phyloP scores from a whole-genome alignment of 768 basidiomycete genomes.

The Auricularia sp. region DNA sequence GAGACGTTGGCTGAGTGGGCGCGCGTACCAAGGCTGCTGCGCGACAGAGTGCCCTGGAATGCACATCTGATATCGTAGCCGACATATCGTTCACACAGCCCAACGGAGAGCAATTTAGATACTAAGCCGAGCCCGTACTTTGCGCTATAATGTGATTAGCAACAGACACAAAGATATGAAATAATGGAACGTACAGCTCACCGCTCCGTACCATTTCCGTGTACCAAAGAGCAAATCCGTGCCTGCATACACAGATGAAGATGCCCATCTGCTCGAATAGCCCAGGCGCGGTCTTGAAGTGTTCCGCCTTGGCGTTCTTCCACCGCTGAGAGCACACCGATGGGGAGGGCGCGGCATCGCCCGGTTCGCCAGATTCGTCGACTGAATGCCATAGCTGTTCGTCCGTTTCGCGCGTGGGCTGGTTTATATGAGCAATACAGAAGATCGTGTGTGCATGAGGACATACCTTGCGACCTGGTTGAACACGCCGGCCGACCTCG shows the following conservation, averaged over 20 bases:
- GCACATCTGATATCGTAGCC: slow-evolving; percentile 4
- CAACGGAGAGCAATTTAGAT: not conserved
- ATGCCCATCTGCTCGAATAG: slow-evolving; percentile 1
- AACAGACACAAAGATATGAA: not conserved
- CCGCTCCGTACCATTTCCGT: slow-evolving; percentile 27
- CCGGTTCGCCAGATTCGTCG: not conserved
- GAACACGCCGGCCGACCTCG: not conserved
- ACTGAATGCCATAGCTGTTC: not conserved
- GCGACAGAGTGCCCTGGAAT: not conserved
- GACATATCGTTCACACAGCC: not conserved
- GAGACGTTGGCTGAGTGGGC: not conserved
- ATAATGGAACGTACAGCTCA: slow-evolving; percentile 31
- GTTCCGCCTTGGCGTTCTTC: not conserved
- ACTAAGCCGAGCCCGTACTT: not conserved
- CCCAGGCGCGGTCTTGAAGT: not conserved
- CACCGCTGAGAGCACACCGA: not conserved
- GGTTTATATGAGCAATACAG: not conserved
- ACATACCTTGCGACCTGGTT: not conserved
- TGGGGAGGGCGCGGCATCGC: not conserved
- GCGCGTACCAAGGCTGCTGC: slow-evolving; percentile 1
- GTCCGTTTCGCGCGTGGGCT: not conserved
- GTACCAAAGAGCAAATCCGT: not conserved
- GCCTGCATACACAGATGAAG: slow-evolving; percentile 1
- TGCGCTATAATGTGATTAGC: not conserved
- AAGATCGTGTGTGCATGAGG: not conserved